phyloP scores from a whole-genome alignment of 495 filamentous ascomycete species.

The Aspergillus sclerotioniger region DNA sequence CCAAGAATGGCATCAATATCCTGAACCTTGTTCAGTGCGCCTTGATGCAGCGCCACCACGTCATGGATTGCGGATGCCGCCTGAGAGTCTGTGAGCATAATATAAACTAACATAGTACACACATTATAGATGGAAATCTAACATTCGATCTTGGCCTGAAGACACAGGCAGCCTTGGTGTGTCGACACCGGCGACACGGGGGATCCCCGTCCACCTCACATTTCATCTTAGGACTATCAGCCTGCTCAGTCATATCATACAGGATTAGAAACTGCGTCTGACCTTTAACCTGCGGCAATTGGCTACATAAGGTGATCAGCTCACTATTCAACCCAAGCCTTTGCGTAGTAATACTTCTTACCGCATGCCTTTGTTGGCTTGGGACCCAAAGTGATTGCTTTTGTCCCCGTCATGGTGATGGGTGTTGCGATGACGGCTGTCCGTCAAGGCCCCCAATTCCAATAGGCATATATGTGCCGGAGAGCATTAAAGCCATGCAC shows the following conservation, averaged over 20 bases:
- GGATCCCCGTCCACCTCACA: conserved; percentile 39
- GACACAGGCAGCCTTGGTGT: conserved; percentile 32
- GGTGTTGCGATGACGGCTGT: not conserved
- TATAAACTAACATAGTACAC: not conserved
- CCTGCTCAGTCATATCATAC: no score
- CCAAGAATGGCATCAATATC: conserved; percentile 29
- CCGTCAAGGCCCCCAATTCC: not conserved
- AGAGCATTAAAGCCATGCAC: not conserved
- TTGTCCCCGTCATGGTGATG: conserved; percentile 21
- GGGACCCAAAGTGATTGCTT: conserved; percentile 23
- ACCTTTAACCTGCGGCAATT: conserved; percentile 43
- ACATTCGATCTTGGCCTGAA: conserved; percentile 46
- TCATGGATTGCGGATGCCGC: conserved; percentile 32
- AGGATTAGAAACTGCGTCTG: not conserved
- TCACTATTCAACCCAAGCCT: not conserved
- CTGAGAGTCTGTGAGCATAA: conserved; percentile 13
- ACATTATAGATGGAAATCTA: conserved; percentile 1
- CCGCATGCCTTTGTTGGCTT: conserved; percentile 44
- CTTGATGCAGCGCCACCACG: conserved; percentile 7
- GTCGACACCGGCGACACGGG: conserved; percentile 37
- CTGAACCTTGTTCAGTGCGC: conserved; percentile 8
- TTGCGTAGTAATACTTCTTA: conserved; percentile 15
- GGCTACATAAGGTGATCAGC: conserved; percentile 23
- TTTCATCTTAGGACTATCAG: conserved; percentile 30
- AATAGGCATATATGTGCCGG: not conserved